Percentiles rank a stretch among this genome's conserved stretches.
Evolutionary conservation across 257 asterid genomes (phyloP).

Genomic region (Paulownia fortunei): DNA sequence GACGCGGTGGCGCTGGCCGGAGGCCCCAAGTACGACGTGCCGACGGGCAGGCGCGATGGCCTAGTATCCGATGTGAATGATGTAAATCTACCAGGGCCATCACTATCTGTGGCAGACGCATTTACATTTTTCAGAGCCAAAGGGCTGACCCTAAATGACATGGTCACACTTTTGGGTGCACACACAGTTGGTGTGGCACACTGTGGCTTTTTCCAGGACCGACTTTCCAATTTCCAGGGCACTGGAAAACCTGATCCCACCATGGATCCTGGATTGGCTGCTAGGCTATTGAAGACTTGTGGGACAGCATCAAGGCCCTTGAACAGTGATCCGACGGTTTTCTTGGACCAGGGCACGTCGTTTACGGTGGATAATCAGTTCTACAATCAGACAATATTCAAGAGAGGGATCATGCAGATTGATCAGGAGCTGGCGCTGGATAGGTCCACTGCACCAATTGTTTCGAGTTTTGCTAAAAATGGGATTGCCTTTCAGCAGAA

Average conservation of each 20-base stretch:
- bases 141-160: conserved; percentile 56
- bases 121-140: conserved; percentile 48
- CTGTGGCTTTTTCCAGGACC: conserved; percentile 62
- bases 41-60: conserved; percentile 79
- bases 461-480: conserved; percentile 37
- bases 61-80: conserved; percentile 44
- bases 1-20: conserved; percentile 76
- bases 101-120: conserved; percentile 39
- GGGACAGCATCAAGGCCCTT: conserved; percentile 40
- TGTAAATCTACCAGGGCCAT: conserved; percentile 72
- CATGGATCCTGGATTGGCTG: conserved; percentile 62
- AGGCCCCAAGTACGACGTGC: conserved; percentile 56
- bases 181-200: conserved; percentile 84
- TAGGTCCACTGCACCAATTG: conserved; percentile 44
- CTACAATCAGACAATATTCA: conserved; percentile 52
- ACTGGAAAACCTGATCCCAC: conserved; percentile 53
- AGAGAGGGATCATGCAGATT: conserved; percentile 65
- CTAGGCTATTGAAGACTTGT: conserved; percentile 48
- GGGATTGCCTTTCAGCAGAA: conserved; percentile 33
- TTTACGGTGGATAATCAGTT: conserved; percentile 63
- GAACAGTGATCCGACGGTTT: conserved; percentile 50
- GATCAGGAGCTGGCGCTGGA: conserved; percentile 68
- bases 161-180: conserved; percentile 80
- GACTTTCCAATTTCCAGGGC: conserved; percentile 60
- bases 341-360: conserved; percentile 72